phyloP scores from a whole-genome alignment of 805 yeast species.

The Naumovozyma dairenensis region DNA sequence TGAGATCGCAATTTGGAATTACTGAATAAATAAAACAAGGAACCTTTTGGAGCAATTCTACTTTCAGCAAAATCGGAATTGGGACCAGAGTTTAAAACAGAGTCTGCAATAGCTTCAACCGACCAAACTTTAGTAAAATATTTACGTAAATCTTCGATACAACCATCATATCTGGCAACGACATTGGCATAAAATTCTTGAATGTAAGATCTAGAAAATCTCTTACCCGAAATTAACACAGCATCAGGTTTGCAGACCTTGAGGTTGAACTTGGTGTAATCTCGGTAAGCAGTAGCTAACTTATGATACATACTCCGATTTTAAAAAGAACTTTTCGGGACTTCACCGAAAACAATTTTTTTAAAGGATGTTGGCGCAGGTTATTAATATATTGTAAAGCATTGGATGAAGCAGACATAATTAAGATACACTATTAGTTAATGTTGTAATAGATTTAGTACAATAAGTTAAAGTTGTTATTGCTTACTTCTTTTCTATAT shows the following conservation, averaged over 20 bases:
- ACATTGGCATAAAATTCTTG: neutral
- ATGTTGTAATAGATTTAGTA: no score
- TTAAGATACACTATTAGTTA: no score
- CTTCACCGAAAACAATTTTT: no score
- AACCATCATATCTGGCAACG: neutral
- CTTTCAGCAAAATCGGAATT: neutral
- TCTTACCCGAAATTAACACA: neutral
- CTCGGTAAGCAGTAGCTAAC: neutral
- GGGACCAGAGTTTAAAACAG: neutral
- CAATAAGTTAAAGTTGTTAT: no score
- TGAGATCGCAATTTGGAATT: neutral
- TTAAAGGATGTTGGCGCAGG: no score
- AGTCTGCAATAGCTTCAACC: neutral
- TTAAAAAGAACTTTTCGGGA: no score
- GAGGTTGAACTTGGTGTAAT: neutral
- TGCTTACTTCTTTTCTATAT: no score
- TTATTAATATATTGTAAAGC: no score
- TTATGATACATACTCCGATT: neutral
- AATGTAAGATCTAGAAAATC: neutral
- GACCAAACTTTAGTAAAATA: neutral
- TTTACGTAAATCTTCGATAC: neutral
- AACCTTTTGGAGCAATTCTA: neutral
- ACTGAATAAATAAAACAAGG: neutral
- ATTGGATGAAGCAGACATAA: no score
- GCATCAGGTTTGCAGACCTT: neutral